These are phyloP conservation scores for Zalaria obscura DNA, from an alignment of 2,329 filamentous ascomycete species.

Conservation along the genomic window DNA sequence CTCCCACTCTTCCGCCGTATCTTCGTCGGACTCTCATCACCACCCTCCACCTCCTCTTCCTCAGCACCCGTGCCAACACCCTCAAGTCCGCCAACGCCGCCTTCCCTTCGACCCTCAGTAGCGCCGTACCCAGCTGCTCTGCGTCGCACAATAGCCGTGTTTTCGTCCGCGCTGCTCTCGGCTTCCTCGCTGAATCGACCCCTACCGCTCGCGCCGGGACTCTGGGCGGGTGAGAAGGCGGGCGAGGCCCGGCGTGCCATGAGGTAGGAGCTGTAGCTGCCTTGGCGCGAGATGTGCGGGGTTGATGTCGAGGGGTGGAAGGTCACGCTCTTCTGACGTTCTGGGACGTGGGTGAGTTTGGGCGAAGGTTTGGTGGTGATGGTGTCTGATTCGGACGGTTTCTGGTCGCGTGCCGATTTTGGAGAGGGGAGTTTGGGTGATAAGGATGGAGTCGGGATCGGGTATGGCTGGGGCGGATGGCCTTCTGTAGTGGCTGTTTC, in stretches of 20 bases:
- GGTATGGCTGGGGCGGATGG: background rate
- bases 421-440: background rate
- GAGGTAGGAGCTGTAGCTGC: conserved; percentile 7
- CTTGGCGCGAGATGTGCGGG: conserved; percentile 4
- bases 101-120: background rate
- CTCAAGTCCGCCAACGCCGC: background rate
- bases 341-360: conserved; percentile 1
- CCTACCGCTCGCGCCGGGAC: too few species aligned
- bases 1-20: conserved; percentile 1
- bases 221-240: conserved; percentile 3
- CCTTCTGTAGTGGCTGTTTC: conserved; percentile 1
- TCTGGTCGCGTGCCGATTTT: conserved; percentile 1
- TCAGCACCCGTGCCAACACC: conserved; percentile 10
- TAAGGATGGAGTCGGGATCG: background rate
- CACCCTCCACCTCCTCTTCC: conserved; percentile 3
- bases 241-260: conserved; percentile 6
- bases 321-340: conserved; percentile 9
- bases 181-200: conserved; percentile 7
- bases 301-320: conserved; percentile 10
- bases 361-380: background rate
- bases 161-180: conserved; percentile 26
- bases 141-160: conserved; percentile 24
- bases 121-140: conserved; percentile 1
- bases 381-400: background rate
- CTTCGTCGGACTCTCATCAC: conserved; percentile 2